Evolutionary conservation across 768 basidiomycete species (phyloP).

Genomic region (Mycena haematopus): DNA sequence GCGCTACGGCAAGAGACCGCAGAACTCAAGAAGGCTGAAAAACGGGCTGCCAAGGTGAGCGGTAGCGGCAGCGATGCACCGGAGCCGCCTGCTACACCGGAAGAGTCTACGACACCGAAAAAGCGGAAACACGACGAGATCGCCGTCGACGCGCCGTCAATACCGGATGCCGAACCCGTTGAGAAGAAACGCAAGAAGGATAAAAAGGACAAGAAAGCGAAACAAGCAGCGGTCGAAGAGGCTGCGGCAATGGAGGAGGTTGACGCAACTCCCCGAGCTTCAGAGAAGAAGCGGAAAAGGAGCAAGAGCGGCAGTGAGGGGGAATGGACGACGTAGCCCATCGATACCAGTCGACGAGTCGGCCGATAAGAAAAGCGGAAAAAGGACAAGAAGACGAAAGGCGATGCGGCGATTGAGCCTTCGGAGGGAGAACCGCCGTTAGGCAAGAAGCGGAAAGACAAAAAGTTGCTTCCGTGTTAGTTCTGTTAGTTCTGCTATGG

Average conservation of each 20-base stretch:
- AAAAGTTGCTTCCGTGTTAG: conserved; percentile 22
- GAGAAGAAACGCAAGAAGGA: conserved; percentile 37
- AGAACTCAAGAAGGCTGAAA: conserved; percentile 28
- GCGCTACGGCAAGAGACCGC: conserved; percentile 27
- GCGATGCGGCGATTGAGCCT: too few species aligned
- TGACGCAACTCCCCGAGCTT: neutral
- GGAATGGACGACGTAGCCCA: conserved; percentile 22
- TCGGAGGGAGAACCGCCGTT: too few species aligned
- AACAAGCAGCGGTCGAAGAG: conserved; percentile 20
- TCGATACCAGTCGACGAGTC: too few species aligned
- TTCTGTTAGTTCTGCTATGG: neutral
- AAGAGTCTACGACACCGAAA: conserved; percentile 34
- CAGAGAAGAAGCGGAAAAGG: conserved; percentile 24
- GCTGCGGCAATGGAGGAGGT: conserved; percentile 4
- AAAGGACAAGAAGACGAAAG: conserved; percentile 40
- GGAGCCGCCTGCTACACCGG: conserved; percentile 16
- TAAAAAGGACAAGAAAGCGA: conserved; percentile 40
- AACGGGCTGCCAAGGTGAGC: conserved; percentile 8
- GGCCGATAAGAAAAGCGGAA: conserved; percentile 43
- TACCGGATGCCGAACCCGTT: conserved; percentile 22
- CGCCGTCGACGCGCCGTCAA: conserved; percentile 13
- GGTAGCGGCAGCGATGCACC: conserved; percentile 14
- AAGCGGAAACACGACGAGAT: conserved; percentile 41
- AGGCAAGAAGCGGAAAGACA: too few species aligned
- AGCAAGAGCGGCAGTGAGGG: conserved; percentile 15